A percentile compares a stretch with the other conserved stretches of the same genome.
These are phyloP conservation scores for Cyphellophora europaea DNA, from an alignment of 2,329 filamentous ascomycete genomes.

Conservation along the genomic window DNA sequence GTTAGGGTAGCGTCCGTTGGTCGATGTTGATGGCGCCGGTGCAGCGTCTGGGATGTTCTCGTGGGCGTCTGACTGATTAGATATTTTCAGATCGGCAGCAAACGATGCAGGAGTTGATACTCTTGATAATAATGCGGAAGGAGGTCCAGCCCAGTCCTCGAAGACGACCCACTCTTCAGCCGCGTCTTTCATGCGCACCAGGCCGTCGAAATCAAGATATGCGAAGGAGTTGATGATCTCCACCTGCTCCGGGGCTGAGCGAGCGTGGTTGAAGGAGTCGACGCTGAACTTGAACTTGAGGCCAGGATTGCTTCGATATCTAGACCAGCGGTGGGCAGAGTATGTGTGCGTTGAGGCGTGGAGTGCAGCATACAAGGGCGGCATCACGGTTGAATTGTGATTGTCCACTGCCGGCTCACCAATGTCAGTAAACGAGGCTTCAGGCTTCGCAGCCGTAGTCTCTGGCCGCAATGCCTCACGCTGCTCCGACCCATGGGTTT, in stretches of 20 bases:
- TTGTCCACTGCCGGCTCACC: not conserved
- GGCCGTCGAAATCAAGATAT: conserved; percentile 69
- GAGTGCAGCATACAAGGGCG: conserved; percentile 49
- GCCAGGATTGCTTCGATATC: conserved; percentile 49
- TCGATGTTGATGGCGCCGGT: not conserved
- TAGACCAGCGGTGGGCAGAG: conserved; percentile 56
- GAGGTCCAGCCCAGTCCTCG: conserved; percentile 60
- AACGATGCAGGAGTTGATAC: conserved; percentile 1
- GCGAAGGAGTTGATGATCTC: conserved; percentile 72
- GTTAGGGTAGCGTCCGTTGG: not conserved
- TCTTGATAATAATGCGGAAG: too few species aligned
- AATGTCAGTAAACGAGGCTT: too few species aligned
- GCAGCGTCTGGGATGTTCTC: not conserved
- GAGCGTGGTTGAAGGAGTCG: conserved; percentile 71
- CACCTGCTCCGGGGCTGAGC: conserved; percentile 53
- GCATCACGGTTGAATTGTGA: conserved; percentile 24
- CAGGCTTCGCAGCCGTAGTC: not conserved
- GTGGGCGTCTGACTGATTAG: not conserved
- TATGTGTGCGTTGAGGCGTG: conserved; percentile 54
- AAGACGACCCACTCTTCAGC: conserved; percentile 71
- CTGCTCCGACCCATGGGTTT: too few species aligned
- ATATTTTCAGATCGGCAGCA: not conserved
- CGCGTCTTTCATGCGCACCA: conserved; percentile 64
- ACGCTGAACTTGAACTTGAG: conserved; percentile 66
- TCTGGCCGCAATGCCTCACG: too few species aligned